Base-by-base conservation (phyloP, 805 yeast genomes). In the Ogataea populi-albae region DNA sequence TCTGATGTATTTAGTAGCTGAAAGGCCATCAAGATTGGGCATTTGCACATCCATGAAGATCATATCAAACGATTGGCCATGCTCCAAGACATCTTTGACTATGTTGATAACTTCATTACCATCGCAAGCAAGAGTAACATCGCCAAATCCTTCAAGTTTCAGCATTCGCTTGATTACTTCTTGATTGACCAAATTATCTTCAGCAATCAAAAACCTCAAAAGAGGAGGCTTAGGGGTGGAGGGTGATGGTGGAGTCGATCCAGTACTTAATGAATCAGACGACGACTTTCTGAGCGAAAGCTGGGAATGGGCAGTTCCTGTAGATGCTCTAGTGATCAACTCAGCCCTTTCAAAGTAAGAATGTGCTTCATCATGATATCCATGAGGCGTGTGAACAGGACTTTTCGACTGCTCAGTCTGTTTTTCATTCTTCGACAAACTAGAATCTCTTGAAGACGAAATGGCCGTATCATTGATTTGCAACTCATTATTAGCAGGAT, bases 31-130 rank as follows among this genome's bases (percentile, higher is more conserved):
- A 47, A 88, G 70, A 50, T 77, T 81, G 4, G 98, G 98, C 98
- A 89, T 91, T 61, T 91, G 97, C 34, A 91, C 94, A 60, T 91
- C 98, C 98, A 91, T 91, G 55, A 91, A 86, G 2, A 93, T 77
- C 35, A 91, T 62, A 55, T 86, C 91, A 56, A 70, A 87, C 11
- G 57, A 51, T 7, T 65, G 65, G 11, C 60, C 60, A 2, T 59
- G 51, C 2, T 59, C 68, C 17, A 64, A 49, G 2, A 79, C 64
- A 22, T 68, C 69, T 41, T 74, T 68, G 2, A 87, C 79, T 32
- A 71, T 64, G 8, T 78, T 80, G 24, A 89, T 76, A 0, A 97
- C 97, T 43, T 89, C 96, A 23, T 77, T 77, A 14, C 98, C 98
- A 61, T 93, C 95, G 46, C 84, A 78, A 0, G 96, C 97, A 54